Evolutionary conservation across 2,329 filamentous ascomycete species (phyloP).

Genomic region (Dactylellina cionopaga): DNA sequence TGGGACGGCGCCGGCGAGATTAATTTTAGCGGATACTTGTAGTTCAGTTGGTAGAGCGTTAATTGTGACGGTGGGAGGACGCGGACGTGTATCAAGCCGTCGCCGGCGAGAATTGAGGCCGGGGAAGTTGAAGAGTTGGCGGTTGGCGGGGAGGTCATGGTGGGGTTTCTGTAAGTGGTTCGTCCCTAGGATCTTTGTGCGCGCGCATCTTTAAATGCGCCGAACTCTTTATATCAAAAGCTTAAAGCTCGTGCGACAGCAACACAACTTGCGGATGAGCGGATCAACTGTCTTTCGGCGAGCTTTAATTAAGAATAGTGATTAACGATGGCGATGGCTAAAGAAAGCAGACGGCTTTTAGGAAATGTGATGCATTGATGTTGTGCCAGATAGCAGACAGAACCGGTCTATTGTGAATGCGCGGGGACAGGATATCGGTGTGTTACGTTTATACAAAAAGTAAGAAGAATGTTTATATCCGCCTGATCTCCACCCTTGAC

Average conservation of each 20-base stretch:
- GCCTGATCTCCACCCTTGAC: conserved; percentile 85
- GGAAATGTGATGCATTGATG: background rate
- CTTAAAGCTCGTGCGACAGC: conserved; percentile 15
- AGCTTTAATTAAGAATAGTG: too few species aligned
- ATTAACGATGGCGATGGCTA: too few species aligned
- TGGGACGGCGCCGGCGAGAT: conserved; percentile 74
- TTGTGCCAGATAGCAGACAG: background rate
- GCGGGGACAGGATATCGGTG: background rate
- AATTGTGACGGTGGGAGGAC: conserved; percentile 73
- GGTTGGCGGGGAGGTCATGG: conserved; percentile 10
- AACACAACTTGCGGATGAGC: conserved; percentile 39
- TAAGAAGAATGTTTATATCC: conserved; percentile 67
- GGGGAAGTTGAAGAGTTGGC: background rate
- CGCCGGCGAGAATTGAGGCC: conserved; percentile 68
- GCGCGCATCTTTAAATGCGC: background rate
- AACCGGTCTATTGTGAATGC: background rate
- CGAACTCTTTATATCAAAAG: background rate
- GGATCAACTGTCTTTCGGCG: conserved; percentile 17
- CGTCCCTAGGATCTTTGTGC: too few species aligned
- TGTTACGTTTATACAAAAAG: background rate
- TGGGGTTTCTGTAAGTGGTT: conserved; percentile 4
- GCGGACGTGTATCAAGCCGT: conserved; percentile 79
- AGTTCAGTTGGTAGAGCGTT: conserved; percentile 79
- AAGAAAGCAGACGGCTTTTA: background rate
- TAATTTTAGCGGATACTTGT: conserved; percentile 94